Conservation (phyloP, 768 basidiomycete species). For the Pleurotus tuoliensis region DNA sequence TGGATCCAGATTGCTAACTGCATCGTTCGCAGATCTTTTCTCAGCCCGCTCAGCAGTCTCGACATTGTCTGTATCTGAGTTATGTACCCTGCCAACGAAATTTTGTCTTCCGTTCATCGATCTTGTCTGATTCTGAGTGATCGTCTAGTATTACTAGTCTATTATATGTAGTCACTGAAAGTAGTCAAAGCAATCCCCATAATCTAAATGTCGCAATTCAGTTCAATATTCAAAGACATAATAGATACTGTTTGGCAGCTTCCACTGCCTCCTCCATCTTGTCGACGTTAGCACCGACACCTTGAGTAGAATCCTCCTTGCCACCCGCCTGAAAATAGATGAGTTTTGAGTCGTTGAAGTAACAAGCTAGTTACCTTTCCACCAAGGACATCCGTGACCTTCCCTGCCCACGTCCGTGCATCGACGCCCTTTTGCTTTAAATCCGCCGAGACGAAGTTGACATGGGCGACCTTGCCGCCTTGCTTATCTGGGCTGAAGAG, state of each 20-base stretch:
- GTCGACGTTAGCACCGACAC: constrained; percentile 67
- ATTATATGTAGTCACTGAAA: too few relatives aligned
- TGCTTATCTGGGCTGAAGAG: constrained; percentile 77
- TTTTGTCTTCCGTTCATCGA: too few relatives aligned
- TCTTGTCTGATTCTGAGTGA: too few relatives aligned
- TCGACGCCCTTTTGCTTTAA: constrained; percentile 66
- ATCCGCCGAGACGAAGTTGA: constrained; percentile 68
- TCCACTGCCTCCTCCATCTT: constrained; percentile 66
- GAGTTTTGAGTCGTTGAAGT: background rate
- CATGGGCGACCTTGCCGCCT: constrained; percentile 77
- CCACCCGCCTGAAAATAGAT: constrained; percentile 72
- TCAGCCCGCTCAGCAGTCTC: too few relatives aligned
- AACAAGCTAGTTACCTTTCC: constrained; percentile 64
- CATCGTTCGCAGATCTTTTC: too few relatives aligned
- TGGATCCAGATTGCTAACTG: too few relatives aligned
- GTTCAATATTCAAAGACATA: background rate
- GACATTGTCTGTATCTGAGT: too few relatives aligned
- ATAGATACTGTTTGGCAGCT: constrained; percentile 45
- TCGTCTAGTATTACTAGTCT: too few relatives aligned
- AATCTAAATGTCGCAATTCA: background rate
- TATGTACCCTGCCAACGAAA: too few relatives aligned
- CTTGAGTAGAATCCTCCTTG: constrained; percentile 89
- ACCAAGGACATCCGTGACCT: constrained; percentile 75
- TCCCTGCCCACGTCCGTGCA: constrained; percentile 84
- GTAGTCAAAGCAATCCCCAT: background rate